Evolutionary conservation across 306 rosid genomes (phyloP).

Genomic region (Ziziphus jujuba): DNA sequence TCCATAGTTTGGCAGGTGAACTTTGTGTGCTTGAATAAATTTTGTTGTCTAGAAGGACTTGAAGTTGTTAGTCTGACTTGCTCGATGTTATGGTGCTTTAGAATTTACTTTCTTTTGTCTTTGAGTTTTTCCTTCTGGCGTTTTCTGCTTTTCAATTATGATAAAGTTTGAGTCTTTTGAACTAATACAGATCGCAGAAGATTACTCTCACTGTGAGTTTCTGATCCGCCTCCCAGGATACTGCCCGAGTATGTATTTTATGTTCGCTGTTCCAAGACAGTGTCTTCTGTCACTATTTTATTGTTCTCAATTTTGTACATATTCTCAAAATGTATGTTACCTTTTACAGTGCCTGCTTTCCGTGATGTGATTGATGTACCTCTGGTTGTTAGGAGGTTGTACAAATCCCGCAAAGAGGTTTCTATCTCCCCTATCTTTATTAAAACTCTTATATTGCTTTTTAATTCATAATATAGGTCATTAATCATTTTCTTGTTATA

Average conservation of each 20-base stretch:
- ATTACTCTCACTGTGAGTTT: slow-evolving; percentile 94
- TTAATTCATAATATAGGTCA: slow-evolving; percentile 13
- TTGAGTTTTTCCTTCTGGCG: slow-evolving; percentile 5
- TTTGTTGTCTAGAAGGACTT: slow-evolving; percentile 8
- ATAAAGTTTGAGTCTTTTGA: slow-evolving; percentile 18
- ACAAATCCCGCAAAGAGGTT: slow-evolving; percentile 89
- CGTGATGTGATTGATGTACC: slow-evolving; percentile 92
- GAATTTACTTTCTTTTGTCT: slow-evolving; percentile 1
- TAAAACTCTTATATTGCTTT: slow-evolving; percentile 24
- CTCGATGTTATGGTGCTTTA: background rate
- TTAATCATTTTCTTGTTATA: slow-evolving; percentile 25
- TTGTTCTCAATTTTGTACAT: background rate
- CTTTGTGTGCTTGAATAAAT: slow-evolving; percentile 18
- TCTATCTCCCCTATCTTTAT: slow-evolving; percentile 14
- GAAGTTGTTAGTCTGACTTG: background rate
- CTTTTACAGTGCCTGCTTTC: slow-evolving; percentile 85
- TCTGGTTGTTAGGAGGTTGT: slow-evolving; percentile 90
- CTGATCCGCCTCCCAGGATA: slow-evolving; percentile 97
- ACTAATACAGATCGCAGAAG: slow-evolving; percentile 80
- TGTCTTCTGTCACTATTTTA: slow-evolving; percentile 11
- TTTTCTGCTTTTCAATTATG: slow-evolving; percentile 22
- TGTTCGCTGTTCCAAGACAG: slow-evolving; percentile 7
- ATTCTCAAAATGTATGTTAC: slow-evolving; percentile 11
- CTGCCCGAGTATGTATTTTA: slow-evolving; percentile 73
- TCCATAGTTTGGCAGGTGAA: slow-evolving; percentile 96